These are phyloP conservation scores for Hemisphaericaspora nanyangensis DNA, from an alignment of 805 yeast species.

Conservation along the genomic window DNA sequence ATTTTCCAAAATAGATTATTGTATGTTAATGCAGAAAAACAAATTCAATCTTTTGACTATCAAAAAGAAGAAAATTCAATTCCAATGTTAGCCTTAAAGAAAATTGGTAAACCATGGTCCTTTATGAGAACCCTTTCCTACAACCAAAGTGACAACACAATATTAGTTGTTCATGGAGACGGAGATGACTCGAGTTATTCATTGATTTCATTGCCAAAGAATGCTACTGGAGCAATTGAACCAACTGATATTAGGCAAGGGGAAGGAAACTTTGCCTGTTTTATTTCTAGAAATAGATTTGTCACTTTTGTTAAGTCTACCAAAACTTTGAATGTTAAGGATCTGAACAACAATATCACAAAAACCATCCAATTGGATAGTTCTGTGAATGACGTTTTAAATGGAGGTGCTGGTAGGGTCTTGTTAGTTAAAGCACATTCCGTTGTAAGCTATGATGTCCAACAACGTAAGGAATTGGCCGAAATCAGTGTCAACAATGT, in stretches of 20 bases:
- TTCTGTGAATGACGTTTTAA: constrained; percentile 65
- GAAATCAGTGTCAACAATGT: constrained; percentile 71
- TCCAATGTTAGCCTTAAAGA: constrained; percentile 81
- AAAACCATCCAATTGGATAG: constrained; percentile 71
- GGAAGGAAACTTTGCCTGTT: constrained; percentile 78
- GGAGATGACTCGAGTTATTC: constrained; percentile 67
- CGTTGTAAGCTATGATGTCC: constrained; percentile 85
- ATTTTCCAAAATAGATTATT: constrained; percentile 68
- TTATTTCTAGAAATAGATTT: constrained; percentile 93
- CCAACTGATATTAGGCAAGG: constrained; percentile 80
- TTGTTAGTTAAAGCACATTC: constrained; percentile 67
- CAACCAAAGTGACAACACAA: constrained; percentile 88
- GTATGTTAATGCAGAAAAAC: constrained; percentile 79
- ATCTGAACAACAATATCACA: constrained; percentile 75
- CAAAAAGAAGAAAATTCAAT: constrained; percentile 58
- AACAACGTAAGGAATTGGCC: constrained; percentile 76
- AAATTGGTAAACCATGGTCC: constrained; percentile 81
- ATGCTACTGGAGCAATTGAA: constrained; percentile 89
- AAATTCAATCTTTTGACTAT: constrained; percentile 76
- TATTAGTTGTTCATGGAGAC: constrained; percentile 77
- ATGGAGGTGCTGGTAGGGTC: constrained; percentile 81
- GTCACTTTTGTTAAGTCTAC: constrained; percentile 67
- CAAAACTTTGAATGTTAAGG: constrained; percentile 75
- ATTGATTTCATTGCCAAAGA: constrained; percentile 74
- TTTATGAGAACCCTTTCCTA: constrained; percentile 81